A percentile compares a stretch with the other conserved stretches of the same genome.
Evolutionary conservation across 352 stramenopile species (phyloP).

Genomic region (Globisporangium megalacanthum): DNA sequence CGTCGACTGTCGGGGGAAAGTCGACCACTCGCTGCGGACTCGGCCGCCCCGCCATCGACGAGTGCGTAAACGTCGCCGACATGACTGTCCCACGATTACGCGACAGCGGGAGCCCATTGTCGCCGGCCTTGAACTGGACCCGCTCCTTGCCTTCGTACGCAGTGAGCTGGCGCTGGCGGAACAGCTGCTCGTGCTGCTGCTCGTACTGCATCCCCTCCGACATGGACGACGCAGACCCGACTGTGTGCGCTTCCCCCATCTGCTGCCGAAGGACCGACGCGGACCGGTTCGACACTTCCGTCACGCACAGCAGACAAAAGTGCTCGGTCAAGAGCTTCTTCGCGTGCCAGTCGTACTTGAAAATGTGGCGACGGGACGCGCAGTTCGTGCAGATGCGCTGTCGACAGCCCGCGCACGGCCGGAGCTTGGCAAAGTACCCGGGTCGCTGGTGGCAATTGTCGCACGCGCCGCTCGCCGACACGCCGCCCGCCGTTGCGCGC

Average conservation of each 20-base stretch:
- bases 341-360: slow-evolving; percentile 14
- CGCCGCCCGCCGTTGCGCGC: slow-evolving; percentile 7
- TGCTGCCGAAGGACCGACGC: slow-evolving; percentile 1
- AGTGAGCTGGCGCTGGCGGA: neutral
- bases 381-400: slow-evolving; percentile 42
- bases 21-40: slow-evolving; percentile 4
- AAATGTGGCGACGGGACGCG: slow-evolving; percentile 10
- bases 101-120: neutral
- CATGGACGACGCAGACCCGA: slow-evolving; percentile 1
- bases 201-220: slow-evolving; percentile 5
- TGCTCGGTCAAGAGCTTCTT: slow-evolving; percentile 9
- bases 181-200: neutral
- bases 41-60: neutral
- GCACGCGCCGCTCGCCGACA: slow-evolving; percentile 17
- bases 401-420: slow-evolving; percentile 26
- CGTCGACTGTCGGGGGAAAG: slow-evolving; percentile 5
- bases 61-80: slow-evolving; percentile 14
- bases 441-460: slow-evolving; percentile 21
- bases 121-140: slow-evolving; percentile 1
- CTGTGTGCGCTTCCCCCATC: neutral
- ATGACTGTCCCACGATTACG: neutral
- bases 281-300: slow-evolving; percentile 8
- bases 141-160: slow-evolving; percentile 15
- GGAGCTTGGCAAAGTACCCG: slow-evolving; percentile 24
- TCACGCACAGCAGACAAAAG: slow-evolving; percentile 15